Evolutionary conservation across 2,329 filamentous ascomycete genomes (phyloP).

Genomic region (Diaporthe longicolla): DNA sequence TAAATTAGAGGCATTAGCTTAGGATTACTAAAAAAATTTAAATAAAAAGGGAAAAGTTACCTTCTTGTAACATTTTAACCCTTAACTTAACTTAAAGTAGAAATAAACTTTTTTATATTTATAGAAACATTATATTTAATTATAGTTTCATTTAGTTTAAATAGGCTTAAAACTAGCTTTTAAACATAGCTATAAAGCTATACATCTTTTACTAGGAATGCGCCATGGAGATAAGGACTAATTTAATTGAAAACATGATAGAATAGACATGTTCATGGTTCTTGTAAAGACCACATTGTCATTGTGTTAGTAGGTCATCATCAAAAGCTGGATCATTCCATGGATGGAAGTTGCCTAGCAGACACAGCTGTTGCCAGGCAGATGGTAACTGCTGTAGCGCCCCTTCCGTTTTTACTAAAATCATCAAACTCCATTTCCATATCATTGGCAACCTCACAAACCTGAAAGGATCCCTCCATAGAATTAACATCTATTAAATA

Average conservation of each 20-base stretch:
- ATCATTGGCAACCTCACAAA: background rate
- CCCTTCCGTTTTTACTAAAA: background rate
- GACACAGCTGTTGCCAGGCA: background rate
- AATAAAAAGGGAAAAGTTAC: background rate
- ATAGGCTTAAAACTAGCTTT: too few species aligned
- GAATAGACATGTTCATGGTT: background rate
- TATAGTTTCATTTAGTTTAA: too few species aligned
- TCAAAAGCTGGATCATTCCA: background rate
- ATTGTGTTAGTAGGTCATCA: background rate
- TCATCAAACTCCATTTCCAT: background rate
- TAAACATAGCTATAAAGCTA: too few species aligned
- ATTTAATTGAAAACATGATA: background rate
- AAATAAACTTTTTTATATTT: background rate
- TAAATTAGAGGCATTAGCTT: background rate
- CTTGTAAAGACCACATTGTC: background rate
- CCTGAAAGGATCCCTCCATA: background rate
- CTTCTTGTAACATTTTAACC: background rate
- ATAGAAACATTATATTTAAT: too few species aligned
- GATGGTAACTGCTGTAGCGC: background rate
- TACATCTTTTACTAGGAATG: background rate
- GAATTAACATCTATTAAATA: background rate
- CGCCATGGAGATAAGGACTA: rapidly evolving
- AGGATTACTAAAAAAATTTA: background rate
- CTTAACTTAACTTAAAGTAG: background rate
- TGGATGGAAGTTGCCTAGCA: background rate